Evolutionary conservation across 2,329 filamentous ascomycete species (phyloP), one percentile per base, ranked within the genome.

Genomic region (Dothideomycetes sp.): DNA sequence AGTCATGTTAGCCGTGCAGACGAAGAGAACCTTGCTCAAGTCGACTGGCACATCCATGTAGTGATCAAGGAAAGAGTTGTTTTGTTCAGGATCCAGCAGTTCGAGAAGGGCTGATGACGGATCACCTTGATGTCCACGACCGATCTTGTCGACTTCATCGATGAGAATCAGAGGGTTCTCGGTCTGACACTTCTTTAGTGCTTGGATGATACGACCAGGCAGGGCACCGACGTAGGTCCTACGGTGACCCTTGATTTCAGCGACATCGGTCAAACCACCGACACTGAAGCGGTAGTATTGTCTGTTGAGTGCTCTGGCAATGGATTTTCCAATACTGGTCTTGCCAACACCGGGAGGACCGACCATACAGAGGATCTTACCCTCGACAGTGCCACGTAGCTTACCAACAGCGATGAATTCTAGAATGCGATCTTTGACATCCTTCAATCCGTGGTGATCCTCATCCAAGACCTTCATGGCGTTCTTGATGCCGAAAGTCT

Each of bases 211-310:
- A 45, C 93, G 84, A 36, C 91, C 93, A 4, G 91, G 91, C 24
- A 98, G 69, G 18, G 91, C 91, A 47, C 93, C 91, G 39, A 98
- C 91, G 53, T 98, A 98, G 3, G 91, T 98, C 53, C 91, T 77
- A 54, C 91, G 76, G 61, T 98, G 91, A 36, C 91, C 91, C 69
- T 98, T 98, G 71, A 98, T 96, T 61, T 98, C 91, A 13, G 91
- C 91, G 48, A 98, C 93, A 63, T 98, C 91, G 4, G 89, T 94
- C 50, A 98, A 73, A 52, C 91, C 91, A 58, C 91, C 91, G 7
- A 98, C 91, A 56, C 88, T 95, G 71, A 98, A 98, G 51, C 91
- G 78, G 69, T 98, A 98, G 68, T 98, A 98, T 58, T 98, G 82
- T 45, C 93, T 75, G 64, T 95, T 95, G 44, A 98, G 69, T 19